Evolutionary conservation across 306 rosid species (phyloP).

Genomic region (Vigna angularis): DNA sequence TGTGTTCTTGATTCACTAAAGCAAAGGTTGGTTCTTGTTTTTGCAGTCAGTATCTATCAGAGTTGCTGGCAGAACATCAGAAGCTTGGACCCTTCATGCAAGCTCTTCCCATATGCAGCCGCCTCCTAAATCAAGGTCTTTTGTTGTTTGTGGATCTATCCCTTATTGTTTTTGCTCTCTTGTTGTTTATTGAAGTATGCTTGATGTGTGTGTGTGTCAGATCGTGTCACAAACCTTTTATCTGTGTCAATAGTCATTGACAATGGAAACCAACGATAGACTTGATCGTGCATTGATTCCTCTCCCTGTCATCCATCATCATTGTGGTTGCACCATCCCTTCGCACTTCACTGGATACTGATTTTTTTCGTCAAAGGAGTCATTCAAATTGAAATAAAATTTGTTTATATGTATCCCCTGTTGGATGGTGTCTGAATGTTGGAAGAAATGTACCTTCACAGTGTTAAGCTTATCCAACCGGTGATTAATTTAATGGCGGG

Average conservation of each 20-base stretch:
- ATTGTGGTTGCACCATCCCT: constrained; percentile 28
- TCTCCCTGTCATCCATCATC: constrained; percentile 15
- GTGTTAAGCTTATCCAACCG: background rate
- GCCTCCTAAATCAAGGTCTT: constrained; percentile 89
- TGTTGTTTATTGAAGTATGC: constrained; percentile 17
- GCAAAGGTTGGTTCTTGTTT: constrained; percentile 32
- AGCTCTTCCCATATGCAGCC: constrained; percentile 88
- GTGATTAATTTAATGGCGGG: constrained; percentile 21
- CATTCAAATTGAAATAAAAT: constrained; percentile 22
- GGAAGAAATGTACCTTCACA: constrained; percentile 38
- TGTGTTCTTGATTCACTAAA: constrained; percentile 52
- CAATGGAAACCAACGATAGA: constrained; percentile 13
- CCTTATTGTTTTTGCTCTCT: constrained; percentile 17
- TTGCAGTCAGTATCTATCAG: constrained; percentile 87
- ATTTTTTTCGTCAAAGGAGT: background rate
- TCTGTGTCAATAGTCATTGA: constrained; percentile 11
- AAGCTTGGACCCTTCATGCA: constrained; percentile 96
- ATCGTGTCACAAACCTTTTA: constrained; percentile 53
- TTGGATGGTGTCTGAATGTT: constrained; percentile 40
- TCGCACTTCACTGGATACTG: constrained; percentile 31
- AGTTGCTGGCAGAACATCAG: constrained; percentile 90
- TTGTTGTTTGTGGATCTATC: constrained; percentile 10
- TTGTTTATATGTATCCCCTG: background rate
- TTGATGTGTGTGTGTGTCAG: constrained; percentile 47
- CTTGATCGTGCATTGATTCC: constrained; percentile 49